Percentiles rank a stretch among this genome's conserved stretches.
phyloP scores from a whole-genome alignment of 495 filamentous ascomycete genomes.

The Sporormia fimetaria region DNA sequence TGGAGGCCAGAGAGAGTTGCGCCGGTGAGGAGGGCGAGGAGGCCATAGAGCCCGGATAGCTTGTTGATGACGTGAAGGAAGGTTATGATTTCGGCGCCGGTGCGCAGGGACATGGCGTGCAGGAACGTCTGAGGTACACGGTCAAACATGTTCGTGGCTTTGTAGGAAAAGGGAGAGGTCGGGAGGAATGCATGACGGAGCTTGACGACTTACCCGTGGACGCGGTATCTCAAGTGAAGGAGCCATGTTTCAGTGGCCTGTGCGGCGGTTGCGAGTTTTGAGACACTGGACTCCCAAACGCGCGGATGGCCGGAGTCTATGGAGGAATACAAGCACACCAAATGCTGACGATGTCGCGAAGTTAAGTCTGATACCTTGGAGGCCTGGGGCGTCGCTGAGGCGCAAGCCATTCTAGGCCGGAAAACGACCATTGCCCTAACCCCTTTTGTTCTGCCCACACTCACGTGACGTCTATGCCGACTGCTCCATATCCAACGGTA shows the following conservation, averaged over 20 bases:
- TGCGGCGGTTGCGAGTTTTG: too few species aligned
- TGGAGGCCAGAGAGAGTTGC: slow-evolving; percentile 31
- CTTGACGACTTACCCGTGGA: slow-evolving; percentile 16
- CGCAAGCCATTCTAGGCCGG: too few species aligned
- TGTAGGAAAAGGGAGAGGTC: neutral
- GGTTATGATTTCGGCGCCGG: slow-evolving; percentile 69
- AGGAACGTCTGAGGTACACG: slow-evolving; percentile 54
- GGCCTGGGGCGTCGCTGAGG: too few species aligned
- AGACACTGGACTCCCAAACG: too few species aligned
- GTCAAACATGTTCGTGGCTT: slow-evolving; percentile 12
- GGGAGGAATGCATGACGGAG: neutral
- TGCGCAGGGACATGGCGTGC: slow-evolving; percentile 71
- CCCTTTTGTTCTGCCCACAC: too few species aligned
- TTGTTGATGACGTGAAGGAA: slow-evolving; percentile 78
- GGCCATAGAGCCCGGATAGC: slow-evolving; percentile 72
- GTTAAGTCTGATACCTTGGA: too few species aligned
- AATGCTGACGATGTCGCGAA: too few species aligned
- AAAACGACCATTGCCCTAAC: too few species aligned
- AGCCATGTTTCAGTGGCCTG: slow-evolving; percentile 7
- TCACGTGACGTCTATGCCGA: too few species aligned
- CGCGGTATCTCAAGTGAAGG: slow-evolving; percentile 21
- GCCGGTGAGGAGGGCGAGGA: slow-evolving; percentile 57
- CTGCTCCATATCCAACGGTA: too few species aligned
- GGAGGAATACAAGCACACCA: too few species aligned
- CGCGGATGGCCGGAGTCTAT: too few species aligned